Base-by-base conservation (phyloP, 2,329 filamentous ascomycete genomes). In the Fusarium burgessii region DNA sequence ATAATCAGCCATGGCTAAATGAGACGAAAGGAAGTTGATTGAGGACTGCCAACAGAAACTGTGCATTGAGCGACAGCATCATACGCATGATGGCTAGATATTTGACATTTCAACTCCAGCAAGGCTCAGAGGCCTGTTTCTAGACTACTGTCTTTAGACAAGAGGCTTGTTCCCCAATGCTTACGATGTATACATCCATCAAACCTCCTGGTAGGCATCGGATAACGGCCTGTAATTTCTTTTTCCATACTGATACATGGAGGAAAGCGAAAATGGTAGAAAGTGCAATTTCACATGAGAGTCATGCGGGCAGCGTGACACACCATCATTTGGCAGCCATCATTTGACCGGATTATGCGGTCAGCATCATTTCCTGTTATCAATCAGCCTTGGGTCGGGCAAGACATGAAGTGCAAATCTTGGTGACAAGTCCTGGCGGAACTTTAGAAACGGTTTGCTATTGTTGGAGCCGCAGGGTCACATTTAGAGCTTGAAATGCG, bases 271-370 rank as follows among this genome's bases (percentile, higher is more conserved):
- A 50, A 50, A 14, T 14, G 32, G 11, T 1, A 5, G 2, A 35
- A 36, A 25, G 32, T 35, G 47, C 32, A 35, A 25, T 50, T 35
- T 35, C 47, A 35, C 47, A n/a, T 50, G 47, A 3, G 7, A 35
- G 20, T 25, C 47, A 25, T 32, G 18, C 6, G 6, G 6, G 32
- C 7, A 35, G 2, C 11, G 6, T 11, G 35, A 50, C 32, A 11
- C 32, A 25, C 4, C 9, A 9, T 0, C 2, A n/a, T 11, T 25
- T 36, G 12, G 7, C 0, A 4, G 20, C 13, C 6, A 50, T 20
- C 32, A 25, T 12, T 0, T n/a, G 20, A 4, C 20, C 4, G 10
- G 32, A 25, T n/a, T 15, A 51, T 51, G 47, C 47, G 36, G 32
- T 51, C 47, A 51, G 35, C 47, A 50, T 36, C 20, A 25, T 20